Conservation (phyloP, 495 filamentous ascomycete genomes). For the Glarea lozoyensis region DNA sequence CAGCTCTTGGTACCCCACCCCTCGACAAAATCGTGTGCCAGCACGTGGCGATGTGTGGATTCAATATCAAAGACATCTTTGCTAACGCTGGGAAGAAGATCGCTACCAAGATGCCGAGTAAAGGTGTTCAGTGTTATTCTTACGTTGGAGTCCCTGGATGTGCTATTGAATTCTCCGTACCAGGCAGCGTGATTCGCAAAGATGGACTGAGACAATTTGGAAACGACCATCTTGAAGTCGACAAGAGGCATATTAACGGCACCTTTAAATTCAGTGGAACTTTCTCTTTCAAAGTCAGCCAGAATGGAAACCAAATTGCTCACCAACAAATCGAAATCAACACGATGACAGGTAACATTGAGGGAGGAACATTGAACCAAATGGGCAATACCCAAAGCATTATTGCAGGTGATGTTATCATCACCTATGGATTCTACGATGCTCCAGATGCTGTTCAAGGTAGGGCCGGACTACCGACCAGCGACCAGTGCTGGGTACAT, state of each 20-base stretch:
- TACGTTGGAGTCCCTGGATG: constrained; percentile 37
- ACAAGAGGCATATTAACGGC: constrained; percentile 30
- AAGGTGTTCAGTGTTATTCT: constrained; percentile 37
- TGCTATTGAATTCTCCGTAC: constrained; percentile 36
- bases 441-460: constrained; percentile 40
- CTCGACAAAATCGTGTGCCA: too few species aligned
- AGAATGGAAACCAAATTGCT: constrained; percentile 27
- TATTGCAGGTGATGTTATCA: constrained; percentile 30
- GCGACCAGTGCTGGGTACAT: constrained; percentile 43
- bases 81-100: too few species aligned
- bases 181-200: constrained; percentile 25
- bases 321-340: constrained; percentile 38
- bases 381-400: constrained; percentile 35
- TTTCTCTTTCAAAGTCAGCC: constrained; percentile 37
- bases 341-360: constrained; percentile 35
- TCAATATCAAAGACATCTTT: too few species aligned
- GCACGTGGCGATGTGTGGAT: too few species aligned
- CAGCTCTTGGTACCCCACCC: too few species aligned
- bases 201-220: constrained; percentile 26
- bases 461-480: constrained; percentile 32
- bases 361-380: constrained; percentile 36
- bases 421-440: constrained; percentile 43
- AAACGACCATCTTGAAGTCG: constrained; percentile 36
- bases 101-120: constrained; percentile 39
- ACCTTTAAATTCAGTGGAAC: constrained; percentile 36